phyloP scores from a whole-genome alignment of 2,329 filamentous ascomycete genomes.

The Bipolaris victoriae region DNA sequence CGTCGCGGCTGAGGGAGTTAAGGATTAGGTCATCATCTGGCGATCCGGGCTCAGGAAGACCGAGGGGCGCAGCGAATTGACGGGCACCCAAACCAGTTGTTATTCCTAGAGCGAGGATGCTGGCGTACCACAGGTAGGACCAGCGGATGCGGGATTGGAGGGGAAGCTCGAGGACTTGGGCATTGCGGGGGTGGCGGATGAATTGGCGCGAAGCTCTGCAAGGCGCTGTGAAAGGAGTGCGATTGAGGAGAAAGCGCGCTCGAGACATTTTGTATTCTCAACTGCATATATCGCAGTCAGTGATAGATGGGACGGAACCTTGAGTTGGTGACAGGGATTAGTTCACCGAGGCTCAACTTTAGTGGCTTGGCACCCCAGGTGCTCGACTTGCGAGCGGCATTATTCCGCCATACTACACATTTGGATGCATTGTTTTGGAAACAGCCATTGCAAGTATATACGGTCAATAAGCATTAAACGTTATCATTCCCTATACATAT shows the following conservation, averaged over 20 bases:
- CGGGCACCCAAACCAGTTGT: conserved; percentile 32
- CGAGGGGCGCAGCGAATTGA: conserved; percentile 34
- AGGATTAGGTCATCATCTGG: conserved; percentile 39
- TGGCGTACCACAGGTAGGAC: conserved; percentile 42
- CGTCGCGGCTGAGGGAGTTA: conserved; percentile 30
- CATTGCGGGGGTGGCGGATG: conserved; percentile 5
- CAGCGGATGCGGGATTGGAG: conserved; percentile 34
- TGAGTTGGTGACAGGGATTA: not conserved
- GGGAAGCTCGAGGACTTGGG: conserved; percentile 17
- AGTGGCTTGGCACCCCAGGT: conserved; percentile 28
- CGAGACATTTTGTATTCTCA: conserved; percentile 25
- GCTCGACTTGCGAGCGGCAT: conserved; percentile 1
- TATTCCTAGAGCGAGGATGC: conserved; percentile 35
- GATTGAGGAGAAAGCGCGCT: conserved; percentile 20
- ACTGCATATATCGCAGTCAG: conserved; percentile 8
- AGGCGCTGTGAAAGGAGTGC: conserved; percentile 10
- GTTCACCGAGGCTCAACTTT: conserved; percentile 33
- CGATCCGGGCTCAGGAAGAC: conserved; percentile 36
- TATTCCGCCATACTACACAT: not conserved
- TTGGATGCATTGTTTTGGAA: not conserved
- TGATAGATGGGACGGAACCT: not conserved
- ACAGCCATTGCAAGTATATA: not conserved
- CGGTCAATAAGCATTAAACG: not conserved
- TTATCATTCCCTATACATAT: no score
- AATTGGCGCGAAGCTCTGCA: conserved; percentile 4